Evolutionary conservation across 768 basidiomycete genomes (phyloP), one percentile per base, ranked within the genome.

Genomic region (Rhodotorula graminis): DNA sequence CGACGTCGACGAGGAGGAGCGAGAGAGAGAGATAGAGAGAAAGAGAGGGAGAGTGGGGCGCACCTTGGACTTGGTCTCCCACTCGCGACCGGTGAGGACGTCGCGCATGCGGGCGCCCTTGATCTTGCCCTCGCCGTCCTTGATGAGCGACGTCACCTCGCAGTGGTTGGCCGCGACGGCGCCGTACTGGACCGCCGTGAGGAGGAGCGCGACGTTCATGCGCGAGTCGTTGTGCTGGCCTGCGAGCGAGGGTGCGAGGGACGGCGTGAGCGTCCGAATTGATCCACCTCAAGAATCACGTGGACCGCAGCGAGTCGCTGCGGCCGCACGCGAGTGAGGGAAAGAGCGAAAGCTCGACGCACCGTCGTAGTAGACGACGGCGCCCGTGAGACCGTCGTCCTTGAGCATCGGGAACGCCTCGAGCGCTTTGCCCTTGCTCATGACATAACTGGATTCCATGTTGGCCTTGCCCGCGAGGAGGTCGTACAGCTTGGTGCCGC

Each of bases 341-440:
- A 37, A 56, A 21, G 27, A 44, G 46, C 60, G 40, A 42, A 40
- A 42, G 40, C 12, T 25, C 23, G 1, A 68, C 52, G 70, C 77
- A 90, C 94, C 94, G 78, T 99, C 95, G 77, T 99, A 96, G 82
- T 98, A 98, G 25, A 99, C 95, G 66, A 99, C 84, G 23, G 93
- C 94, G 29, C 94, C 94, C 46, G 93, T 92, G 19, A 97, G 85
- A 7, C 93, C 93, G 12, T 96, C 89, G 46, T 84, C 84, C 81
- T 98, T 97, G 72, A 99, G 85, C 91, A 95, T 96, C 0, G 95
- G 95, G 84, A 98, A 99, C 0, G 90, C 87, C 79, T 96, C 93
- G 31, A 97, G 83, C 0, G 95, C 93, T 79, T 93, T 92, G 19
- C 91, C 90, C 79, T 90, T 92, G 79, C 88, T 90, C 91, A 99